A percentile compares a stretch with the other conserved stretches of the same genome.
These are phyloP conservation scores for Talaromyces sp. DNA, from an alignment of 2,329 filamentous ascomycete genomes.

Conservation along the genomic window DNA sequence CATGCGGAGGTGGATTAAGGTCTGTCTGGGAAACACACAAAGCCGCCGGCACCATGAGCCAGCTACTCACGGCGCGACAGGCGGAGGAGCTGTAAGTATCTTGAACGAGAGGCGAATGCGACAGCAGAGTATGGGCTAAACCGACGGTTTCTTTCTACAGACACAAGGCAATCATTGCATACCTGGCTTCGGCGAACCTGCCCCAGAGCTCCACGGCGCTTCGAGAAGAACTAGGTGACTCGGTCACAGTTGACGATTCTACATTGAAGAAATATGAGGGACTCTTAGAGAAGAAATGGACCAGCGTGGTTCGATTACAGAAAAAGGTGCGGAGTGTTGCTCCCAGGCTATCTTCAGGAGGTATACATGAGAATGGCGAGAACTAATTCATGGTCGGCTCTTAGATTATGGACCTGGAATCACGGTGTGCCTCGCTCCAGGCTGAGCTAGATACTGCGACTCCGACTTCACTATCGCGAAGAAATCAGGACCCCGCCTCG, in stretches of 20 bases:
- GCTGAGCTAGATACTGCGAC: conserved; percentile 83
- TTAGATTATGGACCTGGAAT: conserved; percentile 92
- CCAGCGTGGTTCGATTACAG: conserved; percentile 87
- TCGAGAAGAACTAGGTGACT: conserved; percentile 74
- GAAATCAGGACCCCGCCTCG: conserved; percentile 78
- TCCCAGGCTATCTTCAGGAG: background rate
- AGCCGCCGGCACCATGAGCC: conserved; percentile 61
- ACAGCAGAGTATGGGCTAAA: conserved; percentile 11
- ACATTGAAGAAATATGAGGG: conserved; percentile 95
- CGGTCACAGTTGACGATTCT: conserved; percentile 70
- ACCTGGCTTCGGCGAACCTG: conserved; percentile 74
- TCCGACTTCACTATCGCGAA: conserved; percentile 72
- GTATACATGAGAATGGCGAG: background rate
- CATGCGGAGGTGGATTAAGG: conserved; percentile 22
- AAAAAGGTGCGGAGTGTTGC: conserved; percentile 70
- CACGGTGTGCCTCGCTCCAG: conserved; percentile 72
- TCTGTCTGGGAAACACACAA: conserved; percentile 22
- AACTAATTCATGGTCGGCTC: conserved; percentile 17
- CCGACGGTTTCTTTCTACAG: conserved; percentile 49
- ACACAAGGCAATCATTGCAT: conserved; percentile 92
- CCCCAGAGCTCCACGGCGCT: conserved; percentile 70
- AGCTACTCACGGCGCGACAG: conserved; percentile 75
- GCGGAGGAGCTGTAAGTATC: conserved; percentile 80
- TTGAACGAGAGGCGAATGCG: background rate
- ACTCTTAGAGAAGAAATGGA: conserved; percentile 97